Evolutionary conservation across 78 protist genomes (phyloP).

Genomic region (Tieghemostelium lacteum): DNA sequence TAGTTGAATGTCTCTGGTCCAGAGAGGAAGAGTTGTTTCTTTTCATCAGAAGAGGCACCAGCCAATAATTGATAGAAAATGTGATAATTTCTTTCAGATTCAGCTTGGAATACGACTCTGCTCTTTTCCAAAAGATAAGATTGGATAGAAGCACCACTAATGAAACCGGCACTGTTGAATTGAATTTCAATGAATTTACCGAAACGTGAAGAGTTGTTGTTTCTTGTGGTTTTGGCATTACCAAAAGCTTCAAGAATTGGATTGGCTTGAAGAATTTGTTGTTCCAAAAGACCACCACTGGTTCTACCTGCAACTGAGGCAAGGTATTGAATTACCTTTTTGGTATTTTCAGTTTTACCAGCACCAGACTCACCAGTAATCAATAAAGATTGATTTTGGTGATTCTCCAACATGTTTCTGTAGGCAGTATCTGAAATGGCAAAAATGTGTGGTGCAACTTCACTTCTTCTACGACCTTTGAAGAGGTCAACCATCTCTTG

Average conservation of each 20-base stretch:
- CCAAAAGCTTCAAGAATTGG: constrained; percentile 96
- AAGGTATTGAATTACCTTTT: constrained; percentile 96
- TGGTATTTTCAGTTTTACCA: constrained; percentile 94
- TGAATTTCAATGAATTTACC: constrained; percentile 97
- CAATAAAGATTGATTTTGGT: constrained; percentile 91
- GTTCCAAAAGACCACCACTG: constrained; percentile 84
- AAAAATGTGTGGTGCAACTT: constrained; percentile 92
- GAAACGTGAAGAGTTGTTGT: constrained; percentile 94
- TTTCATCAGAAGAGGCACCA: constrained; percentile 85
- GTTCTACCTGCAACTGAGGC: constrained; percentile 92
- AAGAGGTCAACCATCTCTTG: constrained; percentile 86
- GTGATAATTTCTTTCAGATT: constrained; percentile 97
- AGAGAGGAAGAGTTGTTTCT: constrained; percentile 57
- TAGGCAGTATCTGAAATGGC: constrained; percentile 92
- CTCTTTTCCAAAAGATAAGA: constrained; percentile 96
- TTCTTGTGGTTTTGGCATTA: constrained; percentile 92
- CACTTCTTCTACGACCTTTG: constrained; percentile 86
- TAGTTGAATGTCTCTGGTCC: constrained; percentile 78
- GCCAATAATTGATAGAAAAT: constrained; percentile 96
- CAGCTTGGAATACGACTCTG: constrained; percentile 90
- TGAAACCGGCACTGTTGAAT: constrained; percentile 92
- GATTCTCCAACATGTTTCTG: constrained; percentile 89
- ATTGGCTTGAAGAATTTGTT: constrained; percentile 95
- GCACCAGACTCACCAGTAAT: constrained; percentile 98
- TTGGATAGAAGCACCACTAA: constrained; percentile 93